Percentiles rank a stretch among this genome's conserved stretches.
Evolutionary conservation across 371 early-diverging fungal genomes (phyloP).

Genomic region (Syncephalastrum sp.): DNA sequence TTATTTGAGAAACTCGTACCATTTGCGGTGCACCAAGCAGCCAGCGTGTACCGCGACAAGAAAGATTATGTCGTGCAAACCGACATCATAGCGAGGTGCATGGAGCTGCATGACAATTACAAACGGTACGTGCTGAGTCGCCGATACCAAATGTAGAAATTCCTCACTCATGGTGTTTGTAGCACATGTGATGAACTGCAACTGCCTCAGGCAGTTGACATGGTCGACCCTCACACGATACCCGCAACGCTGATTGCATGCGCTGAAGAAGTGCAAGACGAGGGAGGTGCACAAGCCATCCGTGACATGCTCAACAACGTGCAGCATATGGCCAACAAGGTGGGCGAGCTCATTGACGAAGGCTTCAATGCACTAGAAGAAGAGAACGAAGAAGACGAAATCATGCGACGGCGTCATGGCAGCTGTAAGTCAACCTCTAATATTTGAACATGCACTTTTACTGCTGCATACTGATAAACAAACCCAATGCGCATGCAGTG

Average conservation of each 20-base stretch:
- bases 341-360: slow-evolving; percentile 58
- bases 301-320: slow-evolving; percentile 65
- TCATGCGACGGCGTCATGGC: slow-evolving; percentile 52
- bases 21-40: slow-evolving; percentile 87
- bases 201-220: slow-evolving; percentile 34
- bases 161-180: slow-evolving; percentile 1
- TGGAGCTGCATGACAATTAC: slow-evolving; percentile 60
- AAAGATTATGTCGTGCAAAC: slow-evolving; percentile 69
- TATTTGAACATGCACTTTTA: slow-evolving; percentile 10
- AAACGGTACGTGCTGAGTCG: slow-evolving; percentile 40
- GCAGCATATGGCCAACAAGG: slow-evolving; percentile 50
- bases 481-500: slow-evolving; percentile 14
- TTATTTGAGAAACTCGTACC: slow-evolving; percentile 86
- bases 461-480: no score
- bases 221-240: slow-evolving; percentile 53
- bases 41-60: slow-evolving; percentile 74
- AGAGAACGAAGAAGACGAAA: slow-evolving; percentile 73
- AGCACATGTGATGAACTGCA: slow-evolving; percentile 22
- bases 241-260: slow-evolving; percentile 65
- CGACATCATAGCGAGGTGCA: slow-evolving; percentile 61
- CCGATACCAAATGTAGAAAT: neutral
- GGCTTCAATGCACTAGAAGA: slow-evolving; percentile 66
- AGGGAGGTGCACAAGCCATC: slow-evolving; percentile 67
- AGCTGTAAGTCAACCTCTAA: slow-evolving; percentile 21
- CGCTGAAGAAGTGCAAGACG: slow-evolving; percentile 71